Base-by-base conservation (phyloP, 768 basidiomycete species). In the Pleurotus pulmonarius region DNA sequence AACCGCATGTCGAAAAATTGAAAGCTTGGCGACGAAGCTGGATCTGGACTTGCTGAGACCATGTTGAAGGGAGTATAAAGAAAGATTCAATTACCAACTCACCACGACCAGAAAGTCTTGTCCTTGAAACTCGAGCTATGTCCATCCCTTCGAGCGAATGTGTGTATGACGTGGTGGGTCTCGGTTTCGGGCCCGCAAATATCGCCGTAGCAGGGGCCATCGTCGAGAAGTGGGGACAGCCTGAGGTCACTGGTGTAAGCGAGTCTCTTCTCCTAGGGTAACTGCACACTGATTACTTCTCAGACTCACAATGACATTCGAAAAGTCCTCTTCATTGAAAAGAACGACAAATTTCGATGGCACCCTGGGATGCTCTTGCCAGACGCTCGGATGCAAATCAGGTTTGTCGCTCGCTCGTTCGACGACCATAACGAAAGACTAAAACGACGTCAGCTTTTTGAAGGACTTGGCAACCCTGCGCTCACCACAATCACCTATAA, bases 291-390 rank as follows among this genome's bases (percentile, higher is more conserved):
- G 53, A n/a, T 48, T 56, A 3, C 56, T 57, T 46, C 57, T 60
- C 51, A 34, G 29, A 34, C 3, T 34, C 29, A 2, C 29, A 34
- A 34, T 8, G 29, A 58, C 56, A 49, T 73, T 56, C 59, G 64
- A 63, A 63, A 72, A 20, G 61, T 70, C 9, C 69, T 78, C 49
- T 83, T 82, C 67, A 70, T 82, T 40, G 82, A 82, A 65, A 77
- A 71, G 61, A 73, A 81, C 38, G 60, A 67, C 1, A 62, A 68
- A 54, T 82, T 83, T 62, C 70, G 69, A 54, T 83, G 82, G 82
- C 82, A 83, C 62, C 80, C 80, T 20, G 80, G 77, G 11, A 82
- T 82, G 80, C 72, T 82, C 46, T 66, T 82, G 5, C 78, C 79
- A 38, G 78, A 75, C 24, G 73, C 75, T 25, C 70, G 70, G 34